Evolutionary conservation across 768 basidiomycete genomes (phyloP), one percentile per base, ranked within the genome.

Genomic region (Cystobasidium onofrii): DNA sequence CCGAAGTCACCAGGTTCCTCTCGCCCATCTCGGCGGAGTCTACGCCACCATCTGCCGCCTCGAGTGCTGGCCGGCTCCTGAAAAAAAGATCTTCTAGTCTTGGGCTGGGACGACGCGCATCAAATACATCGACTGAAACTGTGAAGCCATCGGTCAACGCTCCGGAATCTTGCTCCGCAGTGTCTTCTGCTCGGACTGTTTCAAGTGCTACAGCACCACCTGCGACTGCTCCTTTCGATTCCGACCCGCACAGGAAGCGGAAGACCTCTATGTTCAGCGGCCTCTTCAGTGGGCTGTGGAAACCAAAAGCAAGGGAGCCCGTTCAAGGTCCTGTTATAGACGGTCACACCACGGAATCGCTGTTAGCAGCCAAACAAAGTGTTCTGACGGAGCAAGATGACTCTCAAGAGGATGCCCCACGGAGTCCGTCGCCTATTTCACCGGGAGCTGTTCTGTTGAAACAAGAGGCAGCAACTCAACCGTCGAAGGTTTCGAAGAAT

Each of bases 171-270:
- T 17, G 17, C 15, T 3, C 10, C 10, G 15, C 25, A 60, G 12
- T 13, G 2, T 15, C 27, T 17, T 17, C 10, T 17, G 25, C 57
- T 60, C 17, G 57, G 20, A 71, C 7, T 44, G 69, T 44, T 15
- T 71, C 69, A 2, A 34, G 31, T 18, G 69, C 54, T n/a, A 71
- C 69, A 4, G 69, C 69, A 6, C 69, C 69, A 17, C 10, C 52
- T 15, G 9, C 63, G 25, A 64, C 33, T 6, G 31, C 6, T 6
- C 6, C 33, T 27, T 29, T 29, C 57, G 57, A 27, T 29, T 7
- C 25, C 6, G 6, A 15, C 20, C 23, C 57, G 15, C 15, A 15
- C 15, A 27, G 57, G 15, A 34, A 29, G 33, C 57, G 57, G 12
- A 60, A 60, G 27, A 12, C 57, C 6, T 60, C 57, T 34, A 60